These are phyloP conservation scores for Puccinia coronata DNA, from an alignment of 1,284 basidiomycete species.

Conservation along the genomic window DNA sequence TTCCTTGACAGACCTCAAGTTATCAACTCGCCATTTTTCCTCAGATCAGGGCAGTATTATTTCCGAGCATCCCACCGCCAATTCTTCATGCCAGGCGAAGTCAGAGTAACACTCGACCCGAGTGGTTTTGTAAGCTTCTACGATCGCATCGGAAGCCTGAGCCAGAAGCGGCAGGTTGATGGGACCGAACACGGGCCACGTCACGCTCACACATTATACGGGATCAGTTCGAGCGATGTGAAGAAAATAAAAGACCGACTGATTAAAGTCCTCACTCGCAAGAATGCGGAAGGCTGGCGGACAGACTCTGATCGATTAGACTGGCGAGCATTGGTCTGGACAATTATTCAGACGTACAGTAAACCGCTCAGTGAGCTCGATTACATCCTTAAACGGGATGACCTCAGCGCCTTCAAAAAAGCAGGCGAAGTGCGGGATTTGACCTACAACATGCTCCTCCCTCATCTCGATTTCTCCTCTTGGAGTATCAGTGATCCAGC, in stretches of 20 bases:
- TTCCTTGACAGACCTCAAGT: neutral
- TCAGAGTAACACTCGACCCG: conserved; percentile 61
- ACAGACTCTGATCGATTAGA: neutral
- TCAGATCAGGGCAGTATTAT: conserved; percentile 54
- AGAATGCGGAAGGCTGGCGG: conserved; percentile 23
- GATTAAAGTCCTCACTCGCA: conserved; percentile 8
- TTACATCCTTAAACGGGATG: conserved; percentile 1
- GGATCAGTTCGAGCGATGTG: conserved; percentile 31
- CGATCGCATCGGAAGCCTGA: conserved; percentile 58
- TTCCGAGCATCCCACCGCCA: conserved; percentile 61
- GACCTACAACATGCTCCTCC: conserved; percentile 20
- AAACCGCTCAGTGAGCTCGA: neutral
- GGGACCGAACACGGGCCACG: neutral
- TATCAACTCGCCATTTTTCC: conserved; percentile 2
- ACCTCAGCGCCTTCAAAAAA: neutral
- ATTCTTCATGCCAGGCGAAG: conserved; percentile 61
- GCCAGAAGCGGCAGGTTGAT: neutral
- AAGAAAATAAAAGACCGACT: conserved; percentile 3
- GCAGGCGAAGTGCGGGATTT: conserved; percentile 7
- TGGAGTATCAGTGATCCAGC: neutral
- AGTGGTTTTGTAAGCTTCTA: conserved; percentile 62
- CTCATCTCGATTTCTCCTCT: conserved; percentile 18
- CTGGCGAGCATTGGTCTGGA: neutral
- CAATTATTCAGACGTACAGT: conserved; percentile 9
- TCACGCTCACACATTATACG: neutral